Evolutionary conservation across 2,329 filamentous ascomycete genomes (phyloP).

Genomic region (Penicillium sp.): DNA sequence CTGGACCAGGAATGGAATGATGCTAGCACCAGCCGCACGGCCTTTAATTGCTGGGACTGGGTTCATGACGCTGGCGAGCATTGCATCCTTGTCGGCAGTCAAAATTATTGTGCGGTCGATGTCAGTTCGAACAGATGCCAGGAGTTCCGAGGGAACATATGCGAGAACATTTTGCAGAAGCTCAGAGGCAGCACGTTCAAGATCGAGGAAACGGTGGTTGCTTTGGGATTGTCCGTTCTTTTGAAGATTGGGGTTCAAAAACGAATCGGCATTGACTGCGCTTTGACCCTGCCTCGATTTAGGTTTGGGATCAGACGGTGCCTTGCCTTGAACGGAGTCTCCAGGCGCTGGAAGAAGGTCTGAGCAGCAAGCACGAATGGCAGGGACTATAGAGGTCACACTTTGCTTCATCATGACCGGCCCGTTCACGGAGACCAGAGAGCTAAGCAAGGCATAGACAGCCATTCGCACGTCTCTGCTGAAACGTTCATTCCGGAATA

Average conservation of each 20-base stretch:
- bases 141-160: slow-evolving; percentile 59
- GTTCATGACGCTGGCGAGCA: slow-evolving; percentile 78
- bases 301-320: slow-evolving; percentile 41
- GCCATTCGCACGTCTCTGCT: slow-evolving; percentile 54
- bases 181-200: slow-evolving; percentile 54
- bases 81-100: slow-evolving; percentile 62
- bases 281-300: slow-evolving; percentile 35
- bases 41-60: slow-evolving; percentile 63
- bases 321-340: slow-evolving; percentile 31
- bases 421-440: slow-evolving; percentile 60
- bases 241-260: slow-evolving; percentile 51
- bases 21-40: slow-evolving; percentile 61
- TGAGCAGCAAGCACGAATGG: slow-evolving; percentile 66
- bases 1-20: slow-evolving; percentile 72
- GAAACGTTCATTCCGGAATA: slow-evolving; percentile 56
- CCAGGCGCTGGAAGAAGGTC: slow-evolving; percentile 59
- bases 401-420: slow-evolving; percentile 62
- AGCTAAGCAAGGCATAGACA: slow-evolving; percentile 57
- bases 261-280: slow-evolving; percentile 63
- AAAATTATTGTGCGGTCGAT: slow-evolving; percentile 79
- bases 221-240: slow-evolving; percentile 21
- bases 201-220: slow-evolving; percentile 31
- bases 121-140: slow-evolving; percentile 68
- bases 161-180: slow-evolving; percentile 63
- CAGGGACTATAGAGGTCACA: slow-evolving; percentile 57